phyloP scores from a whole-genome alignment of 768 basidiomycete species.

The Ramaria sp. region DNA sequence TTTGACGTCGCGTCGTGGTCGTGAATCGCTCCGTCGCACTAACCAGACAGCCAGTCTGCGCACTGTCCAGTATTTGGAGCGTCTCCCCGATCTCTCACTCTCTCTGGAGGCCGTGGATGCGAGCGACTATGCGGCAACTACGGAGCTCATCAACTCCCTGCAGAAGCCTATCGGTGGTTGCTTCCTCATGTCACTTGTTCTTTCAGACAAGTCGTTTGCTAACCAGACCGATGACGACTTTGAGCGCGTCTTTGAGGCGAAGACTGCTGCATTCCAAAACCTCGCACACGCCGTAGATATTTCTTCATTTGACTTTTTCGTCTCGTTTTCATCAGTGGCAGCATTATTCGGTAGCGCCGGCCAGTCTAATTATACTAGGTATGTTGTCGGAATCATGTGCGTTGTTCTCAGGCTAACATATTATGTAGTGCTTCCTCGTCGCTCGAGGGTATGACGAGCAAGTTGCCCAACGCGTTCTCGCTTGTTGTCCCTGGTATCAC shows the following conservation, averaged over 20 bases:
- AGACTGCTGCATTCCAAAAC: slow-evolving; percentile 19
- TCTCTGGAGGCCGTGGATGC: slow-evolving; percentile 23
- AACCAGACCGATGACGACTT: slow-evolving; percentile 22
- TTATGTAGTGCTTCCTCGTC: slow-evolving; percentile 23
- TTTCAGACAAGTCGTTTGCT: slow-evolving; percentile 23
- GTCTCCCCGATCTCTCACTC: slow-evolving; percentile 20
- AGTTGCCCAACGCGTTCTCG: slow-evolving; percentile 22
- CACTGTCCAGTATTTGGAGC: slow-evolving; percentile 22
- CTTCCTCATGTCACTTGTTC: slow-evolving; percentile 22
- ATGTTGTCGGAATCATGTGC: background rate
- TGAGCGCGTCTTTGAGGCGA: slow-evolving; percentile 18
- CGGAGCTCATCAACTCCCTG: slow-evolving; percentile 16
- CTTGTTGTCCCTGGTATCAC: slow-evolving; percentile 23
- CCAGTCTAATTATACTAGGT: slow-evolving; percentile 30
- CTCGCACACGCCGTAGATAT: slow-evolving; percentile 20
- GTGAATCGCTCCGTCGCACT: slow-evolving; percentile 15
- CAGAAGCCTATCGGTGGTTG: slow-evolving; percentile 22
- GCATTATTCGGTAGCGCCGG: slow-evolving; percentile 24
- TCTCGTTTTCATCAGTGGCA: slow-evolving; percentile 24
- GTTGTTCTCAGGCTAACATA: background rate
- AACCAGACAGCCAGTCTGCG: slow-evolving; percentile 18
- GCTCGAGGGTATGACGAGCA: slow-evolving; percentile 18
- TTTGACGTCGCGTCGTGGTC: slow-evolving; percentile 27
- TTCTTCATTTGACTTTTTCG: slow-evolving; percentile 24
- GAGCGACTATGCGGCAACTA: slow-evolving; percentile 14